Evolutionary conservation across 306 rosid species (phyloP).

Genomic region (Cyclanthera cordifolia): DNA sequence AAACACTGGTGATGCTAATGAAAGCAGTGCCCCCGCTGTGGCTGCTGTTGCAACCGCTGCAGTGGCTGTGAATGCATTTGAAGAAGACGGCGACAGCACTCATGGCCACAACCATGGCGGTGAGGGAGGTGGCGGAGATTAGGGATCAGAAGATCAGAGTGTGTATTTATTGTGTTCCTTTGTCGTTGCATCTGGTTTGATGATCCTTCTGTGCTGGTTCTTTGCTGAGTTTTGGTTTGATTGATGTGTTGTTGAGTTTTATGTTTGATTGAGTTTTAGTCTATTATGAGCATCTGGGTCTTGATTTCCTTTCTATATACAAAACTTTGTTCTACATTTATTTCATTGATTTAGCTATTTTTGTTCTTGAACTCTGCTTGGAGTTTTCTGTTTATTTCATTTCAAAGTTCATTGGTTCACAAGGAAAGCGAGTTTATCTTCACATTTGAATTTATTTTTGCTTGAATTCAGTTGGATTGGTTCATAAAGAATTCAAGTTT

Average conservation of each 20-base stretch:
- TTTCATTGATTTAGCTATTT: background rate
- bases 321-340: background rate
- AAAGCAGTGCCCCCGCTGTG: background rate
- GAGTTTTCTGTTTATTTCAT: background rate
- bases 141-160: background rate
- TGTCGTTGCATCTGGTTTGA: conserved; percentile 6
- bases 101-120: conserved; percentile 4
- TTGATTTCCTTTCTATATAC: background rate
- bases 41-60: conserved; percentile 6
- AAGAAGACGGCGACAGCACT: background rate
- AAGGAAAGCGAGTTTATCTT: background rate
- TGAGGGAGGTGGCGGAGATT: background rate
- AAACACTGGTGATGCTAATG: conserved; percentile 2
- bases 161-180: background rate
- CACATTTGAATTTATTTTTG: background rate
- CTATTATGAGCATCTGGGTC: background rate
- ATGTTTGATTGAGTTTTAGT: background rate
- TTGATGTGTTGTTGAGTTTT: conserved; percentile 4
- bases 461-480: too few relatives aligned
- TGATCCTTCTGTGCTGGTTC: background rate
- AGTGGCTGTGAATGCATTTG: background rate
- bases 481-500: too few relatives aligned
- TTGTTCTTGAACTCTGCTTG: background rate
- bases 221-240: background rate
- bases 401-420: background rate